A percentile compares a stretch with the other conserved stretches of the same genome.
Evolutionary conservation across 805 yeast species (phyloP).

Genomic region (Zygotorulaspora danielsina): DNA sequence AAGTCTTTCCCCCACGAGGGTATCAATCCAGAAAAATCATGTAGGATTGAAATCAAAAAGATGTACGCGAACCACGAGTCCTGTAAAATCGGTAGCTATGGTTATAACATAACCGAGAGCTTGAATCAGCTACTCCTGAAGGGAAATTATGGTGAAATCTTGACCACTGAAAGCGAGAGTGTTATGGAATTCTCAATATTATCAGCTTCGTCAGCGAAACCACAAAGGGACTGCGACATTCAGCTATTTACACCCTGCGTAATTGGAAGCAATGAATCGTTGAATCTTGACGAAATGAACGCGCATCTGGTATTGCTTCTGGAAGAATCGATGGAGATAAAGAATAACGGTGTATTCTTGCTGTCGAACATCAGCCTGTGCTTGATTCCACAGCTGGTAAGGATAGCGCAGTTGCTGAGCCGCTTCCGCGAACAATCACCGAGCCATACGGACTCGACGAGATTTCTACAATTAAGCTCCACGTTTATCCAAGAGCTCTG

Average conservation of each 20-base stretch:
- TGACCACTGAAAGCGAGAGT: constrained; percentile 19
- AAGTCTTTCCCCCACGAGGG: too few relatives aligned
- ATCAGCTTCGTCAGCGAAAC: constrained; percentile 5
- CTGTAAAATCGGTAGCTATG: too few relatives aligned
- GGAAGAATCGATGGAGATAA: constrained; percentile 2
- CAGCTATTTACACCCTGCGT: constrained; percentile 10
- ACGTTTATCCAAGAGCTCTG: constrained; percentile 7
- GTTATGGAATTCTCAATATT: constrained; percentile 18
- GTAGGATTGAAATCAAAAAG: too few relatives aligned
- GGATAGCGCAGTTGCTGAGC: constrained; percentile 8
- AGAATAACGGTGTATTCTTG: constrained; percentile 1
- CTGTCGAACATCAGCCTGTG: constrained; percentile 6
- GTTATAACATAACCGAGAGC: too few relatives aligned
- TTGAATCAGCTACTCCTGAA: too few relatives aligned
- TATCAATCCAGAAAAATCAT: too few relatives aligned
- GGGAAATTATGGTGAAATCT: constrained; percentile 2
- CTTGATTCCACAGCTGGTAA: constrained; percentile 11
- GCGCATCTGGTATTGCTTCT: constrained; percentile 9
- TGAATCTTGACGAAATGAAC: constrained; percentile 11
- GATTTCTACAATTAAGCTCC: constrained; percentile 9
- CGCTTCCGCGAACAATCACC: constrained; percentile 5
- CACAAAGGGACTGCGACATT: constrained; percentile 4
- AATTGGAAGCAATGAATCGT: constrained; percentile 3
- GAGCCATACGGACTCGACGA: constrained; percentile 2
- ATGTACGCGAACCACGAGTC: too few relatives aligned